Base-by-base conservation (phyloP, 2,329 filamentous ascomycete genomes). In the Microsporum audouinii region DNA sequence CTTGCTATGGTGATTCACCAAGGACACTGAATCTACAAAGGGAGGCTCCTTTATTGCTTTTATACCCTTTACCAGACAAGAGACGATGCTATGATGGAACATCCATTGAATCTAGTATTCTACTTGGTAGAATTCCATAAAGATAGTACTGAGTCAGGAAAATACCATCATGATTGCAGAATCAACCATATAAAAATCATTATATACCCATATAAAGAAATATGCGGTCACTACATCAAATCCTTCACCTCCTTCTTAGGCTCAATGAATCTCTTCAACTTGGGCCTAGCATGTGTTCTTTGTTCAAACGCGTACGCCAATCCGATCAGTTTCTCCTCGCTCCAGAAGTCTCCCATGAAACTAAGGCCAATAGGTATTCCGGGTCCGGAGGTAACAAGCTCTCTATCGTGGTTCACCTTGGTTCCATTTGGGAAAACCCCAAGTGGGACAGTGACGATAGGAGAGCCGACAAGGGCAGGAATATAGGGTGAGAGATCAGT, bases 301-400 rank as follows among this genome's bases (percentile, higher is more conserved):
- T 87, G 83, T 75, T 89, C 86, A 71, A 84, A 88, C 2, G 83
- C 85, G 75, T 86, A 88, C 5, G 85, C 86, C 68, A 84, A 79
- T 0, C 81, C 82, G 61, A 89, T 82, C 65, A 89, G 67, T 34
- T 72, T 77, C 66, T 80, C 81, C 70, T 89, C 86, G 39, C 77
- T 81, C 75, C 82, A 89, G 57, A 77, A 78, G 2, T 72, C 71
- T 0, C 85, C 87, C 53, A 87, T 73, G 66, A 88, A 88, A 5
- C 78, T 78, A 8, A 89, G 72, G 0, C 86, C 86, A 67, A 87
- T 86, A 27, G 78, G 78, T 29, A 83, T 70, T 17, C 82, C 81
- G 0, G 84, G 84, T 0, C 75, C 84, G 0, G 72, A 75, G 0
- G 72, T 71, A 6, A 83, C 79, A 5, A 87, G 71, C n/a, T 79